Conservation (phyloP, 352 stramenopile genomes). For the Globisporangium cederbergense region DNA sequence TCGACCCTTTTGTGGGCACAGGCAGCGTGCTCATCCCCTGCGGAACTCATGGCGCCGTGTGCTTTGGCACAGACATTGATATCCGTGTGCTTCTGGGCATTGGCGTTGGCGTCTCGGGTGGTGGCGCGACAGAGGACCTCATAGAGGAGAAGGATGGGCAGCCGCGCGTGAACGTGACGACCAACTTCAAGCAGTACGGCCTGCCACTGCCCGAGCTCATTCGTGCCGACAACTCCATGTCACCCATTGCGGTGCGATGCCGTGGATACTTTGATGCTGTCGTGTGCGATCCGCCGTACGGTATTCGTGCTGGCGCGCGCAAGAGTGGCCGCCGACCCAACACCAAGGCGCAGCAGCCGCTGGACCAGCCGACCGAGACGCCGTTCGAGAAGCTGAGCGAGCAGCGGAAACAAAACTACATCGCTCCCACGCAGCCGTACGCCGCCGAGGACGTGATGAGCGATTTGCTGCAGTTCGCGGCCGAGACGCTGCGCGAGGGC, state of each 20-base stretch:
- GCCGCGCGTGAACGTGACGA: conserved; percentile 64
- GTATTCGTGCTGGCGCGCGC: conserved; percentile 91
- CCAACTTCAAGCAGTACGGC: conserved; percentile 93
- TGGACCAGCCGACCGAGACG: conserved; percentile 17
- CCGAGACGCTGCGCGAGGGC: conserved; percentile 63
- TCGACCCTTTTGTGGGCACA: conserved; percentile 98
- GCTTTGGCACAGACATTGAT: conserved; percentile 97
- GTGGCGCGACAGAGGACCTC: conserved; percentile 20
- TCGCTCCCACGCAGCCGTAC: conserved; percentile 95
- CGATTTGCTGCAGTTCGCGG: conserved; percentile 93
- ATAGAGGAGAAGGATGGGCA: conserved; percentile 17
- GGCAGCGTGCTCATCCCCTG: conserved; percentile 96
- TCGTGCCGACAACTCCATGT: conserved; percentile 88
- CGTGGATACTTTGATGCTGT: conserved; percentile 83
- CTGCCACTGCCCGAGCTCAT: conserved; percentile 94
- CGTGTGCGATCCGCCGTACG: conserved; percentile 92
- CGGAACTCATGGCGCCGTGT: conserved; percentile 90
- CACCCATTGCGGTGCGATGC: conserved; percentile 48
- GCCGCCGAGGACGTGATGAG: conserved; percentile 96
- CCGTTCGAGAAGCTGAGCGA: conserved; percentile 41
- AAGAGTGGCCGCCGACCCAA: conserved; percentile 81
- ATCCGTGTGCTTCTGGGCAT: conserved; percentile 92
- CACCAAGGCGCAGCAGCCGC: conserved; percentile 24
- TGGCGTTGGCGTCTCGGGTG: conserved; percentile 53
- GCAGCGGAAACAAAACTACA: conserved; percentile 91